Conservation (phyloP, 768 basidiomycete genomes). For the Leccinellum luteum region DNA sequence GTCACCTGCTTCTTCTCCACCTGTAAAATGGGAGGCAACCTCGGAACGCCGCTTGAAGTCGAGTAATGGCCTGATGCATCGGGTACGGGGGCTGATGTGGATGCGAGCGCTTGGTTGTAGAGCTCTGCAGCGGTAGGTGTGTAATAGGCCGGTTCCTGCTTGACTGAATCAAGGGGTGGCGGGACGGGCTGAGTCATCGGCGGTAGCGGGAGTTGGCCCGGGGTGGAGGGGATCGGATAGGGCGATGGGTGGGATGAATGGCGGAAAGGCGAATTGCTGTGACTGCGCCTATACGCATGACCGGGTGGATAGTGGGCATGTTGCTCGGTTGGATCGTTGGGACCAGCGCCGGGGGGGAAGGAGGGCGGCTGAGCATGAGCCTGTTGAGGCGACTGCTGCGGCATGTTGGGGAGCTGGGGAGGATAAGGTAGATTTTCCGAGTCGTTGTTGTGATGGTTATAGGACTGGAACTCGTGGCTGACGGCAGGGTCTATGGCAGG, state of each 20-base stretch:
- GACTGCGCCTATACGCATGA: slow-evolving; percentile 33
- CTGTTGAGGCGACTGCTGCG: slow-evolving; percentile 25
- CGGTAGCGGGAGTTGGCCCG: slow-evolving; percentile 28
- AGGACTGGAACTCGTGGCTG: slow-evolving; percentile 33
- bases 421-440: slow-evolving; percentile 24
- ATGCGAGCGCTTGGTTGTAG: slow-evolving; percentile 46
- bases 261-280: slow-evolving; percentile 33
- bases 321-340: slow-evolving; percentile 33
- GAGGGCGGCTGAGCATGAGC: slow-evolving; percentile 37
- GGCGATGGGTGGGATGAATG: slow-evolving; percentile 41
- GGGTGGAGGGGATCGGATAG: slow-evolving; percentile 36
- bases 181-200: slow-evolving; percentile 21
- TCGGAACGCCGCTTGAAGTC: slow-evolving; percentile 36
- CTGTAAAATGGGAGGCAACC: slow-evolving; percentile 81
- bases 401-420: slow-evolving; percentile 31
- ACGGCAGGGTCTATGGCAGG: slow-evolving; percentile 34
- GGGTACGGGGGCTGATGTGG: slow-evolving; percentile 21
- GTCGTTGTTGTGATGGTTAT: slow-evolving; percentile 30
- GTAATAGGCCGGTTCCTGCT: slow-evolving; percentile 44
- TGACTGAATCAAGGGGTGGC: slow-evolving; percentile 30
- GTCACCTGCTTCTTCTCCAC: slow-evolving; percentile 96
- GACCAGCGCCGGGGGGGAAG: slow-evolving; percentile 35
- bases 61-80: slow-evolving; percentile 32
- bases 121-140: slow-evolving; percentile 54
- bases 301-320: slow-evolving; percentile 35